Percentiles rank a stretch among this genome's conserved stretches.
phyloP scores from a whole-genome alignment of 129 eudicot genomes.

The Flaveria robusta region DNA sequence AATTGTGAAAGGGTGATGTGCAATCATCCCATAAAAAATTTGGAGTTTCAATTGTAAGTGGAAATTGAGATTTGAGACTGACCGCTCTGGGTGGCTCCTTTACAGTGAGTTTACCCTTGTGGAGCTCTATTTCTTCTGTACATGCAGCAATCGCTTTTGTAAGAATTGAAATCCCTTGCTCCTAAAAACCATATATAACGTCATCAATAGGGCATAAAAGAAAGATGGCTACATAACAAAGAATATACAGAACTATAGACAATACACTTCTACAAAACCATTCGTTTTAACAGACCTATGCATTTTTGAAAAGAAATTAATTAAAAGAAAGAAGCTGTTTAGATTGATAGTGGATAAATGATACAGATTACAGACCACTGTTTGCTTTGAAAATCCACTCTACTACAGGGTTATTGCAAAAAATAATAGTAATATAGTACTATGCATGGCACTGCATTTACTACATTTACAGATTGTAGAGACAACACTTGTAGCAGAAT shows the following conservation, averaged over 20 bases:
- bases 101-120: slow-evolving; percentile 74
- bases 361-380: neutral
- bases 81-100: slow-evolving; percentile 91
- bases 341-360: neutral
- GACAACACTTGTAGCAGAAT: neutral
- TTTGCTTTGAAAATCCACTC: neutral
- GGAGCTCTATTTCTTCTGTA: slow-evolving; percentile 64
- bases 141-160: slow-evolving; percentile 80
- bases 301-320: neutral
- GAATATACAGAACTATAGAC: neutral
- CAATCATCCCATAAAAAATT: neutral
- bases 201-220: slow-evolving; percentile 11
- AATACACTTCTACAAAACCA: slow-evolving; percentile 6
- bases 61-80: slow-evolving; percentile 39
- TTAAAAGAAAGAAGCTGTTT: neutral
- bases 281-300: neutral
- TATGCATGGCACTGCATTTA: neutral
- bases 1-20: neutral
- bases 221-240: neutral
- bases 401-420: neutral
- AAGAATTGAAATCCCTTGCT: slow-evolving; percentile 77
- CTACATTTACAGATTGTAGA: neutral
- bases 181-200: slow-evolving; percentile 44
- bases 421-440: neutral
- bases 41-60: neutral